A percentile compares a stretch with the other conserved stretches of the same genome.
Evolutionary conservation across 495 filamentous ascomycete genomes (phyloP).

Genomic region (Xylaria venustula): DNA sequence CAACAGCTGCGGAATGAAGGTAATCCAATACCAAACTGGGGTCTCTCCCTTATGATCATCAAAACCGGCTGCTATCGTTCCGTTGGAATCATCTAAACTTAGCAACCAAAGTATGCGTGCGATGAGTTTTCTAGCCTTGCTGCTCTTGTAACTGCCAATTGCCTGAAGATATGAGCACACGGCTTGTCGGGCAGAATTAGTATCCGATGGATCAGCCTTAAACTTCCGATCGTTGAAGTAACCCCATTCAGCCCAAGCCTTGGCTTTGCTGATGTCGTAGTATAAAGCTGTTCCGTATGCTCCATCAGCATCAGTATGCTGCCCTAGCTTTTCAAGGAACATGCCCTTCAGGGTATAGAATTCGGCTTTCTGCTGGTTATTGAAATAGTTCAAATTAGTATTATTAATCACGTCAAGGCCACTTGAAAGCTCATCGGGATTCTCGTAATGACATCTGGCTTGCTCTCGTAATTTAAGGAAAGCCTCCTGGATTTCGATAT

Average conservation of each 20-base stretch:
- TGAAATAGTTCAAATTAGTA: constrained; percentile 98
- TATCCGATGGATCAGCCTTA: constrained; percentile 79
- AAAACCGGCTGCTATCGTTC: constrained; percentile 74
- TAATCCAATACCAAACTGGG: constrained; percentile 99
- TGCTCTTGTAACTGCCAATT: constrained; percentile 91
- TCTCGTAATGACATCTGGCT: constrained; percentile 97
- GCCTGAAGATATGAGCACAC: constrained; percentile 96
- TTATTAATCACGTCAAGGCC: constrained; percentile 99
- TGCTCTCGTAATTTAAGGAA: constrained; percentile 97
- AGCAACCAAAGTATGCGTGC: constrained; percentile 94
- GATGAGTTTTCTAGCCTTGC: constrained; percentile 94
- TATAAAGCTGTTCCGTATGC: constrained; percentile 93
- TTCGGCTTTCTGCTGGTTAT: constrained; percentile 91
- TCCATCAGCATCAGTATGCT: constrained; percentile 85
- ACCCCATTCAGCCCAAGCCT: constrained; percentile 99
- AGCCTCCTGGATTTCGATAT: constrained; percentile 99
- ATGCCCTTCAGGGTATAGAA: constrained; percentile 99
- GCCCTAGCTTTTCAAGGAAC: constrained; percentile 91
- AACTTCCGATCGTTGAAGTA: constrained; percentile 95
- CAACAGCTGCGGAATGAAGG: constrained; percentile 94
- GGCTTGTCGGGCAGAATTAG: constrained; percentile 80
- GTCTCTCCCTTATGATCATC: constrained; percentile 94
- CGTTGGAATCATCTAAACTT: constrained; percentile 86
- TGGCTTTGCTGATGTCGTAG: constrained; percentile 90
- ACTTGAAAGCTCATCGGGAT: constrained; percentile 81